Evolutionary conservation across 129 eudicot genomes (phyloP).

Genomic region (Artemisia argyi): DNA sequence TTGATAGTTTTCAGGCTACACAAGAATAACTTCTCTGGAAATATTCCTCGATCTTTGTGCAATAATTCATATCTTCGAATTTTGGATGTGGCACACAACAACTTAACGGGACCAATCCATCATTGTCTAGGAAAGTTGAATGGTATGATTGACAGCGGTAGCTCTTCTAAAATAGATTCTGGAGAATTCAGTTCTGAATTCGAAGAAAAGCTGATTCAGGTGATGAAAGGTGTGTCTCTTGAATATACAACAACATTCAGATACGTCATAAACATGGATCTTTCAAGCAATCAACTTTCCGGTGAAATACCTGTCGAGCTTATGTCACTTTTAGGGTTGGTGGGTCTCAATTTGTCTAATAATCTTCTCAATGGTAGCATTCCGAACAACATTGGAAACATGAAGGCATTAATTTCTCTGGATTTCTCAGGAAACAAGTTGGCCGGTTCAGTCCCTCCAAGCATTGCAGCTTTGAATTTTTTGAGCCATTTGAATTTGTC

Average conservation of each 20-base stretch:
- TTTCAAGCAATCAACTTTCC: conserved; percentile 20
- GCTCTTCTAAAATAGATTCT: no score
- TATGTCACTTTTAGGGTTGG: neutral
- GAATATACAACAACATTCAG: neutral
- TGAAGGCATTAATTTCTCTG: conserved; percentile 20
- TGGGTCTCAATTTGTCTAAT: conserved; percentile 24
- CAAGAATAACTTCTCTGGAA: neutral
- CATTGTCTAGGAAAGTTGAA: conserved; percentile 7
- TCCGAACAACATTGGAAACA: conserved; percentile 23
- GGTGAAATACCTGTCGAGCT: conserved; percentile 28
- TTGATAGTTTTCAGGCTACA: neutral
- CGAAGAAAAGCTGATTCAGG: neutral
- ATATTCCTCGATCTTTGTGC: neutral
- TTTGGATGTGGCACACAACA: conserved; percentile 13
- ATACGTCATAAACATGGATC: neutral
- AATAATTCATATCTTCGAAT: conserved; percentile 11
- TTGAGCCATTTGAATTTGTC: conserved; percentile 17
- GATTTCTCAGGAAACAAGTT: conserved; percentile 25
- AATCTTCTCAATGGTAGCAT: conserved; percentile 27
- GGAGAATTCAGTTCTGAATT: no score
- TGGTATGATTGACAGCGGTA: conserved; percentile 17
- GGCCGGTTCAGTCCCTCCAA: conserved; percentile 14
- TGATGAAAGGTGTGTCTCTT: conserved; percentile 20
- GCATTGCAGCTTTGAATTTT: conserved; percentile 1
- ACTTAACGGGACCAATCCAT: conserved; percentile 17